Evolutionary conservation across 2,329 filamentous ascomycete species (phyloP).

Genomic region (Talaromyces sp.): DNA sequence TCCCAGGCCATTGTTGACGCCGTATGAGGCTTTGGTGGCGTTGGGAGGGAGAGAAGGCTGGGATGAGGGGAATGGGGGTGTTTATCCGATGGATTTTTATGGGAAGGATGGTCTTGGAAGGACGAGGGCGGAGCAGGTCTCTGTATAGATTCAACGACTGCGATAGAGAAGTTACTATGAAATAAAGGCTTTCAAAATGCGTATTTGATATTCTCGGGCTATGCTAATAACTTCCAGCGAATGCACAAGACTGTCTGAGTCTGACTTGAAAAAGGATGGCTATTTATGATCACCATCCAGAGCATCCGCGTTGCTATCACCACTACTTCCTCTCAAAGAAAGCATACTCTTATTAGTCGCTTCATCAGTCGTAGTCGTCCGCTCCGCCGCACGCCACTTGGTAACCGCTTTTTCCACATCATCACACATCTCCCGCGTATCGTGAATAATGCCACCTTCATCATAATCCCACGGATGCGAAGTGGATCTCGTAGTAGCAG

Average conservation of each 20-base stretch:
- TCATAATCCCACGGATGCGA: conserved; percentile 61
- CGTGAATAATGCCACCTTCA: conserved; percentile 81
- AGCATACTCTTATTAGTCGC: conserved; percentile 34
- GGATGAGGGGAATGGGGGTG: conserved; percentile 55
- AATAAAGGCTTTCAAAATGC: neutral
- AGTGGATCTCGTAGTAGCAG: conserved; percentile 20
- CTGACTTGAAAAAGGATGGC: conserved; percentile 20
- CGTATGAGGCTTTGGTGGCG: conserved; percentile 92
- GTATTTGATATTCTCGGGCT: neutral
- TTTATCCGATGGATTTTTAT: conserved; percentile 99
- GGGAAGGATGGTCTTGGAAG: conserved; percentile 84
- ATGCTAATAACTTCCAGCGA: neutral
- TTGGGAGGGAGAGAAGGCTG: conserved; percentile 72
- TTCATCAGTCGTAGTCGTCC: conserved; percentile 33
- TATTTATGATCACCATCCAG: conserved; percentile 31
- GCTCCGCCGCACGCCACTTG: conserved; percentile 69
- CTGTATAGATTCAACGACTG: neutral
- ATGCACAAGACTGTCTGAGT: neutral
- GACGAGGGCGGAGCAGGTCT: conserved; percentile 49
- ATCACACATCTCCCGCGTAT: conserved; percentile 82
- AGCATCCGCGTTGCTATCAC: conserved; percentile 34
- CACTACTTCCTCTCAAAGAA: conserved; percentile 33
- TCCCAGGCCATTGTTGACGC: conserved; percentile 77
- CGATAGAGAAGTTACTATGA: neutral
- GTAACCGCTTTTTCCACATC: conserved; percentile 76